phyloP scores from a whole-genome alignment of 1,284 basidiomycete species.

The Ceratobasidium sp. region DNA sequence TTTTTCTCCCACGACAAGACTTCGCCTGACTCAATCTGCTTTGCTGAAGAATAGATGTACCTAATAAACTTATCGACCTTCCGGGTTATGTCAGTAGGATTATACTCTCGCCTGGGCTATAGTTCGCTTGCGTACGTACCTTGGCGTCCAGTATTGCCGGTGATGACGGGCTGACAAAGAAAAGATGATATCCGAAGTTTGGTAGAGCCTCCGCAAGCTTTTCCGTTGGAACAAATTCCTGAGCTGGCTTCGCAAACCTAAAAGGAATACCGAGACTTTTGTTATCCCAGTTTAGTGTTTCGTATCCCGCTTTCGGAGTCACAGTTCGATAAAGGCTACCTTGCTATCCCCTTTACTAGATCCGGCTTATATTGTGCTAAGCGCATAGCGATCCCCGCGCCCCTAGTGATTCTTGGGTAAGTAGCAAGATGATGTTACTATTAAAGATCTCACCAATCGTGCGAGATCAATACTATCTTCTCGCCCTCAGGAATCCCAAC shows the following conservation, averaged over 20 bases:
- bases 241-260: neutral
- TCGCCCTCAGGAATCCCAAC: constrained; percentile 32
- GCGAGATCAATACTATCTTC: constrained; percentile 31
- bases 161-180: constrained; percentile 25
- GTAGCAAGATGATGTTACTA: neutral
- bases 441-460: constrained; percentile 23
- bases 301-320: too few species aligned
- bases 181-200: constrained; percentile 39
- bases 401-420: neutral
- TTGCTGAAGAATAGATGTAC: constrained; percentile 8
- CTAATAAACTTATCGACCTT: constrained; percentile 15
- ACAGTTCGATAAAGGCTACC: neutral
- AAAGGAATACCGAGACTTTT: constrained; percentile 26
- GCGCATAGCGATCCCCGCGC: constrained; percentile 21
- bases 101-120: too few species aligned
- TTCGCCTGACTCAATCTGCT: constrained; percentile 21
- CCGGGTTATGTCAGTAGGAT: neutral
- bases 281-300: too few species aligned
- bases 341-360: constrained; percentile 34
- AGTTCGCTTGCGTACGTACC: neutral
- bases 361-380: constrained; percentile 33
- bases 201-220: neutral
- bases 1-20: constrained; percentile 18
- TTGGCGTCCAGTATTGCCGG: constrained; percentile 37
- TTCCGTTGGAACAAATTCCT: constrained; percentile 14